Percentiles rank a stretch among this genome's conserved stretches.
Conservation (phyloP, 1,139 yeast genomes). For the Kodamaea alishanica region DNA sequence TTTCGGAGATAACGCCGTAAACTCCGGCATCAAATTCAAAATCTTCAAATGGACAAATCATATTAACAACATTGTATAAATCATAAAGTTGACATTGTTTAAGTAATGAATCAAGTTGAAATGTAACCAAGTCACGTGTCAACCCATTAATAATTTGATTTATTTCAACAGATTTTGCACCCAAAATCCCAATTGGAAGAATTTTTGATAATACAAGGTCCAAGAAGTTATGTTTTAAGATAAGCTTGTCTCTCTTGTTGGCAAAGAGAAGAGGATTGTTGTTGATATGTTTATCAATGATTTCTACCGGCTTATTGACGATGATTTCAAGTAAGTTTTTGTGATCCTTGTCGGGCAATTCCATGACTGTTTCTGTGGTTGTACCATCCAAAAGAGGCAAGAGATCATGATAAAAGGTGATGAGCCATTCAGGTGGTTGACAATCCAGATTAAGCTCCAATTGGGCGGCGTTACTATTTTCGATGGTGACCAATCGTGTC, state of each 20-base stretch:
- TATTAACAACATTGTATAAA: constrained; percentile 58
- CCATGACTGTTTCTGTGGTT: constrained; percentile 35
- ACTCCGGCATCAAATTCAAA: constrained; percentile 52
- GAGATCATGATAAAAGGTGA: constrained; percentile 50
- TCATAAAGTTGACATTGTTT: constrained; percentile 50
- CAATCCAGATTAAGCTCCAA: constrained; percentile 45
- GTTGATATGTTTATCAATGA: constrained; percentile 36
- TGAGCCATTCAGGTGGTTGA: constrained; percentile 73
- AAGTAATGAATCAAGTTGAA: constrained; percentile 44
- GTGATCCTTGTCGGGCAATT: constrained; percentile 32
- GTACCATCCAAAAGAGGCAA: constrained; percentile 48
- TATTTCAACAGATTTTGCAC: constrained; percentile 39
- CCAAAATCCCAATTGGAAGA: constrained; percentile 41
- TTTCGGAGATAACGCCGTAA: constrained; percentile 63
- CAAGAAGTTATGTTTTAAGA: constrained; percentile 54
- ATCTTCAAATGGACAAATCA: constrained; percentile 65
- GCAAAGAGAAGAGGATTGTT: constrained; percentile 21
- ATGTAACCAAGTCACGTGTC: constrained; percentile 34
- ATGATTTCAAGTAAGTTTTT: constrained; percentile 33
- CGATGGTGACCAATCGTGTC: constrained; percentile 40
- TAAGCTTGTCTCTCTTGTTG: constrained; percentile 31
- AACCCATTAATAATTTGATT: constrained; percentile 31
- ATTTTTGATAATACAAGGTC: constrained; percentile 58
- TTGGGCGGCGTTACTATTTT: constrained; percentile 38
- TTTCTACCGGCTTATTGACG: constrained; percentile 47